Percentiles rank a stretch among this genome's conserved stretches.
These are phyloP conservation scores for Fraxinus quadrangulata DNA, from an alignment of 257 asterid genomes.

Conservation along the genomic window DNA sequence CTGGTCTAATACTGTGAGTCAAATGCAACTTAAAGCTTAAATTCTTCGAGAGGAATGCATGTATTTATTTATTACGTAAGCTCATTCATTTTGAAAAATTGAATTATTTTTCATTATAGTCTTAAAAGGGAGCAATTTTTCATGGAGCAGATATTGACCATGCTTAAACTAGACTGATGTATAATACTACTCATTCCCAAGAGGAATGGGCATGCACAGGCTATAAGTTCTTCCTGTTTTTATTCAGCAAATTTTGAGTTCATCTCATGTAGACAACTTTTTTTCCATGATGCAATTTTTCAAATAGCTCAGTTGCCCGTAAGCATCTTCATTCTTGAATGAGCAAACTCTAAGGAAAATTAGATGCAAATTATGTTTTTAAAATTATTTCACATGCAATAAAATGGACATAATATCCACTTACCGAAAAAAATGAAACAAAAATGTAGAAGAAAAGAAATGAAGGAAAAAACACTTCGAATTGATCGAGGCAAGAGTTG, in stretches of 20 bases:
- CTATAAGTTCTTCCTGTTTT: neutral
- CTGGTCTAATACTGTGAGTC: no score
- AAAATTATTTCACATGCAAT: no score
- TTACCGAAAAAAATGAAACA: no score
- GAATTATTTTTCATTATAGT: conserved; percentile 14
- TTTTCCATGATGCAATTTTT: neutral
- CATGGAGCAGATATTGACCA: conserved; percentile 7
- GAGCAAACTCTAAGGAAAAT: neutral
- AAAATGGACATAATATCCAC: no score
- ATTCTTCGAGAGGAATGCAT: no score
- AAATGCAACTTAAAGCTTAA: no score
- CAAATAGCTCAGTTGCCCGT: neutral
- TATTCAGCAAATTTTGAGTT: neutral
- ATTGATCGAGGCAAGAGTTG: no score
- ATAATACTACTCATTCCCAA: neutral
- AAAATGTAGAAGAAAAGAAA: no score
- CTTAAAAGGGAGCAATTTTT: conserved; percentile 18
- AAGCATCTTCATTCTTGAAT: neutral
- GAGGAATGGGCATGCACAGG: conserved; percentile 17
- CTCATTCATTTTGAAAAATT: neutral
- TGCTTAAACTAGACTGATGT: conserved; percentile 16
- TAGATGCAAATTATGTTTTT: no score
- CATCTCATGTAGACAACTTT: neutral
- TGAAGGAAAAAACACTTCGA: no score
- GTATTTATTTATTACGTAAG: no score